Base-by-base conservation (phyloP, 371 early-diverging fungal genomes). In the Mortierella sp. region DNA sequence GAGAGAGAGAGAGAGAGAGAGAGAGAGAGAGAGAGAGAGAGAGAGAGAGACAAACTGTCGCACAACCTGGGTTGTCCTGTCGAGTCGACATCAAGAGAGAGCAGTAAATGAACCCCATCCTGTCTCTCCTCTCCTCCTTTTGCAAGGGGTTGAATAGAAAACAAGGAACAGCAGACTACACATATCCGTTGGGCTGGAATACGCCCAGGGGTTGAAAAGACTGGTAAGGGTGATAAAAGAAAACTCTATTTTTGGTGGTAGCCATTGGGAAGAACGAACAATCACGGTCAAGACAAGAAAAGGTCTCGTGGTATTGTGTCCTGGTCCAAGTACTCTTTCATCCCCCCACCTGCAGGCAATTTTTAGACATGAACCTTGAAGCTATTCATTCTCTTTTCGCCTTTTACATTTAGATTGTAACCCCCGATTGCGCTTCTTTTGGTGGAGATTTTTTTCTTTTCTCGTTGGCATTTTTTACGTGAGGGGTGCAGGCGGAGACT, bases 211-310 rank as follows among this genome's bases (percentile, higher is more conserved):
- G 38, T 35, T 5, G 4, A 65, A 65, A 18, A 46, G 48, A 46
- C 48, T 14, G 3, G 5, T 11, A 56, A 11, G 56, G 11, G 16
- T 1, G 10, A 38, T 18, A 65, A 35, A 65, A 63, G 21, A 35
- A 63, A 63, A 65, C 65, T 65, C 65, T 65, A 65, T 65, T 65
- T 65, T 65, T 65, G 65, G 63, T 29, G 65, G 63, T 29, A n/a
- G 65, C 60, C 38, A 65, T 38, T 65, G 38, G 65, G 51, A 51
- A 51, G 51, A 21, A 51, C 51, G 51, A 21, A 51, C 21, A 51
- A 8, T 18, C 32, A 60, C 27, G 27, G 27, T 16, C 32, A 60
- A 58, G 27, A 58, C 41, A 41, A 27, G 4, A n/a, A 58, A 56
- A 12, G 1, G 60, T 60, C 60, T 32, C 58, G 60, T 60, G 60